phyloP scores from a whole-genome alignment of 2,329 filamentous ascomycete species.

The Monosporascus sp. region DNA sequence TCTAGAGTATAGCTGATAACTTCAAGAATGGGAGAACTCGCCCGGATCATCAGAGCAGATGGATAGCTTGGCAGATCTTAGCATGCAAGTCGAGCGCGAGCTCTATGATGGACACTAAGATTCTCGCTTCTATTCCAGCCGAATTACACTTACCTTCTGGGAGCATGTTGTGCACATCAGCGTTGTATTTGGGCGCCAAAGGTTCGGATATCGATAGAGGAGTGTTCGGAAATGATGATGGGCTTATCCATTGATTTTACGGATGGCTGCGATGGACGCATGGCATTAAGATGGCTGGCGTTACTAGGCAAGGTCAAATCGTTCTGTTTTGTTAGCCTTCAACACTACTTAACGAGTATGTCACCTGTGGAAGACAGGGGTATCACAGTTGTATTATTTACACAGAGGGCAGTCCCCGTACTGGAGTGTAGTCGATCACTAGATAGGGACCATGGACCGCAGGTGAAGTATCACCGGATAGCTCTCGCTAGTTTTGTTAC shows the following conservation, averaged over 20 bases:
- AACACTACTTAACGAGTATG: too few relatives aligned
- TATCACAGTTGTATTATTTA: too few relatives aligned
- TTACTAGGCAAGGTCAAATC: neutral
- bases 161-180: neutral
- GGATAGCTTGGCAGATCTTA: slow-evolving; percentile 44
- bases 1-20: slow-evolving; percentile 31
- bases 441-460: too few relatives aligned
- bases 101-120: slow-evolving; percentile 28
- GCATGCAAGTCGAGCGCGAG: slow-evolving; percentile 37
- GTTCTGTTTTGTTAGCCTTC: too few relatives aligned
- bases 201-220: neutral
- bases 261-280: slow-evolving; percentile 12
- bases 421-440: too few relatives aligned
- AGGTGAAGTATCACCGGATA: too few relatives aligned
- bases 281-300: slow-evolving; percentile 12
- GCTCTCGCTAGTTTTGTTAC: too few relatives aligned
- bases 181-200: neutral
- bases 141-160: neutral
- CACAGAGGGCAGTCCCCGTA: too few relatives aligned
- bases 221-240: neutral
- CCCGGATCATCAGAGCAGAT: slow-evolving; percentile 50
- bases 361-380: too few relatives aligned
- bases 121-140: slow-evolving; percentile 2
- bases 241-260: neutral
- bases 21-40: slow-evolving; percentile 51